phyloP scores from a whole-genome alignment of 805 yeast species.

The Nakazawaea pomicola region DNA sequence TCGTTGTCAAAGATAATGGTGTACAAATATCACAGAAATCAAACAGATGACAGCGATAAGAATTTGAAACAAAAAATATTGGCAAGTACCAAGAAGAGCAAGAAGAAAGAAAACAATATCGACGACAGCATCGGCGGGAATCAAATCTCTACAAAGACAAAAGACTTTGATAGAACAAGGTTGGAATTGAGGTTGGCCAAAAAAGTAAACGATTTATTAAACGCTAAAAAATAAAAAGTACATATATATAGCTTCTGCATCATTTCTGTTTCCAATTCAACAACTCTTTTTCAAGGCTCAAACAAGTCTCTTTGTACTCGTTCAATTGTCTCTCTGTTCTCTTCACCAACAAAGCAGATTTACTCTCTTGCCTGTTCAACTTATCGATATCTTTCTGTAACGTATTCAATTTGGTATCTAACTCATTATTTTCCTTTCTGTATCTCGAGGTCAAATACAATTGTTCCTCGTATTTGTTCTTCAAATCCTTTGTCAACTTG shows the following conservation, averaged over 20 bases:
- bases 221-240: conserved; percentile 14
- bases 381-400: conserved; percentile 38
- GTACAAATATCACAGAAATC: conserved; percentile 5
- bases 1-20: conserved; percentile 8
- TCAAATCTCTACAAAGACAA: conserved; percentile 5
- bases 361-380: conserved; percentile 40
- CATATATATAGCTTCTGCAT: too few relatives aligned
- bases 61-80: conserved; percentile 3
- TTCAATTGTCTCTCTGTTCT: conserved; percentile 53
- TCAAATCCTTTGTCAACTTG: conserved; percentile 49
- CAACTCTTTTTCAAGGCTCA: conserved; percentile 52
- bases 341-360: conserved; percentile 35
- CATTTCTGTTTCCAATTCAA: conserved; percentile 46
- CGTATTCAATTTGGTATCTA: conserved; percentile 44
- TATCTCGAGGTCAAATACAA: conserved; percentile 43
- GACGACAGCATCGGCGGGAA: conserved; percentile 11
- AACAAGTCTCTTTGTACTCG: conserved; percentile 47
- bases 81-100: neutral
- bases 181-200: conserved; percentile 45
- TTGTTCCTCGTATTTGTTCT: conserved; percentile 47
- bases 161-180: conserved; percentile 43
- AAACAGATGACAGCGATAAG: neutral
- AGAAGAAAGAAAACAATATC: neutral
- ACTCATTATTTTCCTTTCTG: conserved; percentile 53
- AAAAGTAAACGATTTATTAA: conserved; percentile 33